Conservation (phyloP, 345 rosid genomes). For the Anacardium occidentale region DNA sequence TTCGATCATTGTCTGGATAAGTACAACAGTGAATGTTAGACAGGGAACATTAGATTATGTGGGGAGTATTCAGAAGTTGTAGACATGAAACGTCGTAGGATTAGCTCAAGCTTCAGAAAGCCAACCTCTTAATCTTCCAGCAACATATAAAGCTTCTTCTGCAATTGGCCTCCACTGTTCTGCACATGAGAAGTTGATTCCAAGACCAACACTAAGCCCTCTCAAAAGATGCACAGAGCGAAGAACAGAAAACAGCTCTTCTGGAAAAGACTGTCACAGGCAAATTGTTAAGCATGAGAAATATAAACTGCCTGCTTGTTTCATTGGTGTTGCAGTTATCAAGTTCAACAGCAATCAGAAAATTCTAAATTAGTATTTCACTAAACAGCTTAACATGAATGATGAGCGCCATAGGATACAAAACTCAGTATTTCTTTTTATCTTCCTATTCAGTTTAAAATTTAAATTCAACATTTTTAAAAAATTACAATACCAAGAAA, state of each 20-base stretch:
- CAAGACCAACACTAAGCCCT: constrained; percentile 92
- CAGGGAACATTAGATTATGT: background rate
- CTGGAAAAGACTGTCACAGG: constrained; percentile 69
- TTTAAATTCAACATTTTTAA: background rate
- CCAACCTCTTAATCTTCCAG: constrained; percentile 71
- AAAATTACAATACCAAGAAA: background rate
- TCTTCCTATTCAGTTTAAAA: background rate
- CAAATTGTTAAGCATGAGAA: background rate
- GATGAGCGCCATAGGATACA: background rate
- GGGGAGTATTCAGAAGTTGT: background rate
- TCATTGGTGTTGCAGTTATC: background rate
- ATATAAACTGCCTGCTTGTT: background rate
- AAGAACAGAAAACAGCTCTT: constrained; percentile 84
- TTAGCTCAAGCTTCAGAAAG: background rate
- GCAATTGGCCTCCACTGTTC: constrained; percentile 88
- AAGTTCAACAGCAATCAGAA: background rate
- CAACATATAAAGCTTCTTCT: constrained; percentile 68
- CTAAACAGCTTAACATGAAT: background rate
- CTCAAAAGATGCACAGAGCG: constrained; percentile 81
- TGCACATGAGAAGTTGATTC: constrained; percentile 77
- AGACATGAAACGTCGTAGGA: background rate
- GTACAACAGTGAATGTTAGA: background rate
- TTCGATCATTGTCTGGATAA: constrained; percentile 33
- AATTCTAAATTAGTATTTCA: background rate
- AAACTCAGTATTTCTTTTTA: background rate